Conservation (phyloP, 2,329 filamentous ascomycete species). For the Thelonectria rubi region DNA sequence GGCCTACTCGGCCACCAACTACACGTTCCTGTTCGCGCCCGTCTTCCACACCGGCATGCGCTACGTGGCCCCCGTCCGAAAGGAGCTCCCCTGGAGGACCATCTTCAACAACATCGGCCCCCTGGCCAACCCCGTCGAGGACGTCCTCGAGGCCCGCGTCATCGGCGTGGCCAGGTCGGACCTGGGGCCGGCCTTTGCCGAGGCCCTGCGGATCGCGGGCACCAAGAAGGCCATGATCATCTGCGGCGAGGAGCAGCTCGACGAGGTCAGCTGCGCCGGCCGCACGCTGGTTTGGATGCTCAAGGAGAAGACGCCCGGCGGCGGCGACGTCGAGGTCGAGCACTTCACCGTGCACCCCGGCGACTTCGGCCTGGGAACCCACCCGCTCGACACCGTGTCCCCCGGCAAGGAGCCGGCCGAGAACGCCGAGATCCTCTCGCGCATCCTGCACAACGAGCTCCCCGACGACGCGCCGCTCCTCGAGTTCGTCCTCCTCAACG, state of each 20-base stretch:
- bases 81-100: constrained; percentile 90
- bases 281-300: constrained; percentile 90
- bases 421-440: constrained; percentile 85
- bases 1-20: constrained; percentile 85
- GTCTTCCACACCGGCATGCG: constrained; percentile 97
- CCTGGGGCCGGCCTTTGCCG: constrained; percentile 87
- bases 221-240: constrained; percentile 87
- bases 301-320: constrained; percentile 54
- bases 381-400: constrained; percentile 80
- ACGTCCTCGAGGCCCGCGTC: constrained; percentile 84
- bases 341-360: constrained; percentile 80
- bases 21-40: constrained; percentile 94
- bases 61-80: constrained; percentile 85
- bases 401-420: constrained; percentile 86
- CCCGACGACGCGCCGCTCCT: constrained; percentile 82
- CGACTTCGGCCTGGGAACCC: constrained; percentile 85
- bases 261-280: constrained; percentile 94
- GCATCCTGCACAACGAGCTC: constrained; percentile 78
- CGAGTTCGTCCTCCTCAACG: constrained; percentile 94
- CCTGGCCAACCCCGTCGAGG: constrained; percentile 88
- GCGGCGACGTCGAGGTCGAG: constrained; percentile 65
- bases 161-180: constrained; percentile 92
- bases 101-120: constrained; percentile 98
- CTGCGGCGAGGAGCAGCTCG: constrained; percentile 92
- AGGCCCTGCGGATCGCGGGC: constrained; percentile 80